Evolutionary conservation across 768 basidiomycete genomes (phyloP).

Genomic region (Mycena chlorophos): DNA sequence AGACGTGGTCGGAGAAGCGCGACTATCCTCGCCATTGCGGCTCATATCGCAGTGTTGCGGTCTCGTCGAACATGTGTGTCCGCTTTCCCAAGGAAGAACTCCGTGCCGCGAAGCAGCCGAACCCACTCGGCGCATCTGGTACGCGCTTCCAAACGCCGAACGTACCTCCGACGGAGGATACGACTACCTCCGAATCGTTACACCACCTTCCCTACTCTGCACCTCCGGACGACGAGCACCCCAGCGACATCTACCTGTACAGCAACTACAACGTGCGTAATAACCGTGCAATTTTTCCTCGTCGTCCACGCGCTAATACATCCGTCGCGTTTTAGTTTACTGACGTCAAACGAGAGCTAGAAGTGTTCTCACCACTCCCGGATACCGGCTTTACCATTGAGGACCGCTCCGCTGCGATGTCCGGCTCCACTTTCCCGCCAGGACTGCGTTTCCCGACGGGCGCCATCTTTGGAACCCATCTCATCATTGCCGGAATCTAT

Average conservation of each 20-base stretch:
- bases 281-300: constrained; percentile 6
- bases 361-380: constrained; percentile 83
- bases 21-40: constrained; percentile 93
- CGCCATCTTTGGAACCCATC: constrained; percentile 83
- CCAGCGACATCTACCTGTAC: constrained; percentile 87
- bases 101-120: constrained; percentile 39
- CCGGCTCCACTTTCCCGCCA: constrained; percentile 80
- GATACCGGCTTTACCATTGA: constrained; percentile 74
- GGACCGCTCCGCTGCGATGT: constrained; percentile 82
- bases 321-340: constrained; percentile 75
- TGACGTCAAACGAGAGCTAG: constrained; percentile 93
- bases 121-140: constrained; percentile 55
- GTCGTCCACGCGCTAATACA: constrained; percentile 1
- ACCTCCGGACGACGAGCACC: constrained; percentile 67
- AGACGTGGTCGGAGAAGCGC: constrained; percentile 77
- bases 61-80: constrained; percentile 67
- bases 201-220: constrained; percentile 78
- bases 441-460: constrained; percentile 96
- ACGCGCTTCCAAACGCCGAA: constrained; percentile 57
- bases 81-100: constrained; percentile 68
- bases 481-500: constrained; percentile 95
- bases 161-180: constrained; percentile 42
- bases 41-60: constrained; percentile 91
- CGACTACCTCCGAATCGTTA: constrained; percentile 59
- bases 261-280: constrained; percentile 90